These are phyloP conservation scores for Ustilago vetiveriae DNA, from an alignment of 1,284 basidiomycete genomes.

Conservation along the genomic window DNA sequence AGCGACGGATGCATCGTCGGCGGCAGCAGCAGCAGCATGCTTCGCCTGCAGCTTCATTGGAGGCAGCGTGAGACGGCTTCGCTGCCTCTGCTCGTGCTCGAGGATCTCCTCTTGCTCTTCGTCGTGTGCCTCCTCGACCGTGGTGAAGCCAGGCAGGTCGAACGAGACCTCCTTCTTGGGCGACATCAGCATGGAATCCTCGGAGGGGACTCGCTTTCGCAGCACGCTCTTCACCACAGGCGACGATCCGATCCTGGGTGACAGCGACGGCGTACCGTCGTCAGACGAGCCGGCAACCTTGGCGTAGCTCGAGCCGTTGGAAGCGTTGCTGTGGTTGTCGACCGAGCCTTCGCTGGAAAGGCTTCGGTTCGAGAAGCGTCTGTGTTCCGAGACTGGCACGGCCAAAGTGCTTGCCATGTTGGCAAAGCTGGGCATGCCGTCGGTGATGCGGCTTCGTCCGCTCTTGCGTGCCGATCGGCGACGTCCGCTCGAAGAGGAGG, in stretches of 20 bases:
- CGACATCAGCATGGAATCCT: slow-evolving; percentile 12
- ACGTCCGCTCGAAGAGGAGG: slow-evolving; percentile 9
- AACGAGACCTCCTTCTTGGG: slow-evolving; percentile 43
- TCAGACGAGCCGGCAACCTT: slow-evolving; percentile 39
- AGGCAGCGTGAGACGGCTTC: slow-evolving; percentile 23
- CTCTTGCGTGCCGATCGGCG: slow-evolving; percentile 21
- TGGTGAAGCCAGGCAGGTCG: slow-evolving; percentile 18
- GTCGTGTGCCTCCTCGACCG: slow-evolving; percentile 11
- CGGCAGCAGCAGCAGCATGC: neutral
- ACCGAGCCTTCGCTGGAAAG: slow-evolving; percentile 38
- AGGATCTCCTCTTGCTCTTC: slow-evolving; percentile 28
- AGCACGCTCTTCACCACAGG: slow-evolving; percentile 29
- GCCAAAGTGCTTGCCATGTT: slow-evolving; percentile 28
- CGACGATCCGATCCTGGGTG: slow-evolving; percentile 2
- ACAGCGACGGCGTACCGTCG: slow-evolving; percentile 18
- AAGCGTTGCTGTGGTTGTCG: slow-evolving; percentile 43
- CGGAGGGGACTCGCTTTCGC: slow-evolving; percentile 22
- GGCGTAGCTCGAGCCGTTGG: slow-evolving; percentile 30
- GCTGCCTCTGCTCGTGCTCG: slow-evolving; percentile 44
- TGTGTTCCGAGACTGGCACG: slow-evolving; percentile 17
- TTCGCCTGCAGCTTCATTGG: slow-evolving; percentile 34
- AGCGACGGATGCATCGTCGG: neutral
- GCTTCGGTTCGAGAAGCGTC: slow-evolving; percentile 31
- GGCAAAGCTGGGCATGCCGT: slow-evolving; percentile 34
- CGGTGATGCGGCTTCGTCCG: slow-evolving; percentile 32